Base-by-base conservation (phyloP, 164 flowering plant species). In the Vitis cinerea region DNA sequence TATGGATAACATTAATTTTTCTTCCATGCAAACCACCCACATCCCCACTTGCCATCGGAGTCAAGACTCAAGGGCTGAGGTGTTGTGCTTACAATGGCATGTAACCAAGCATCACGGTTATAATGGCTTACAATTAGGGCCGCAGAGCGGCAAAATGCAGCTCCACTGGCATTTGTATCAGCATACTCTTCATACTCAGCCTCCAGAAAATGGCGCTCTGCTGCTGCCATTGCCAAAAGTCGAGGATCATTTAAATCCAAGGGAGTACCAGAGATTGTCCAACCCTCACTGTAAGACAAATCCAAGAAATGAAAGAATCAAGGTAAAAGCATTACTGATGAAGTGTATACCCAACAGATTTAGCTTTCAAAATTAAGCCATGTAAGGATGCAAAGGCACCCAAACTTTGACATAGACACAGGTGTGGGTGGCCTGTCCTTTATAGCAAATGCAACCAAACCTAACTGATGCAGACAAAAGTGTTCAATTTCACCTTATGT, bases 61-160 rank as follows among this genome's bases (percentile, higher is more conserved):
- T 37, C 4, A 3, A 37, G 44, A 37, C 44, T 37, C 44, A 37
- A 37, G 4, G 44, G 44, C 44, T 37, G 7, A 37, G 44, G 44
- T 37, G 44, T 37, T 6, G 7, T 37, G 44, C 2, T 37, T 37
- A 37, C 44, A 37, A 3, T 37, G 0, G 44, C 0, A 37, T 37
- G 44, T 37, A 37, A 37, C 44, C 0, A 37, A 37, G 44, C 44
- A 37, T 37, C 44, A 37, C 2, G 44, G 44, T 31, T 2, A 29
- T 14, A 65, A n/a, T 17, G 17, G 51, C 93, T 84, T 83, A 92
- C 97, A 75, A 90, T 87, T 66, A 94, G 77, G 73, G 92, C 98
- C 49, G 88, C 93, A 53, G 98, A 89, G 52, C 98, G 93, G 74
- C 86, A 88, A 81, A 90, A 94, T 54, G 97, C 89, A 74, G 95